phyloP scores from a whole-genome alignment of 306 rosid genomes.

The Vachellia collinsii region DNA sequence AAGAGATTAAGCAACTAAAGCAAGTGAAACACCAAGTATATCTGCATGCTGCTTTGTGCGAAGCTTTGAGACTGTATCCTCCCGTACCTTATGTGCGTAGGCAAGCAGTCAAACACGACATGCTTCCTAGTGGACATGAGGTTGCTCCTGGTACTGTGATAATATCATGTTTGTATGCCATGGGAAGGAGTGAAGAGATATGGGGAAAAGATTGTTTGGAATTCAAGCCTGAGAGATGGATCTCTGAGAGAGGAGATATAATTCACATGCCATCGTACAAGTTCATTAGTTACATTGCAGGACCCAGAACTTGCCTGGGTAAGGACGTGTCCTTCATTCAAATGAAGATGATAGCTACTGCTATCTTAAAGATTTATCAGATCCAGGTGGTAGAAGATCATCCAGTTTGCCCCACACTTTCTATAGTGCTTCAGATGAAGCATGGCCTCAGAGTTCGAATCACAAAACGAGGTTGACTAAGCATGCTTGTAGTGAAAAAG shows the following conservation, averaged over 20 bases:
- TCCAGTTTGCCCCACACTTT: neutral
- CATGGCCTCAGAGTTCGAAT: neutral
- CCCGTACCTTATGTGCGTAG: neutral
- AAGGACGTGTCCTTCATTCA: neutral
- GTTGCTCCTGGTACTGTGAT: neutral
- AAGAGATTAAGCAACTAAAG: conserved; percentile 28
- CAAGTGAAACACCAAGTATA: neutral
- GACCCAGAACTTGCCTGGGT: neutral
- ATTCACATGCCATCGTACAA: neutral
- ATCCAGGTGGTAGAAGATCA: neutral
- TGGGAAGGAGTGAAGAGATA: neutral
- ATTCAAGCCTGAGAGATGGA: conserved; percentile 6
- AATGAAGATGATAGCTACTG: neutral
- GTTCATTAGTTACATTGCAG: neutral
- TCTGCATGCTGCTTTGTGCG: neutral
- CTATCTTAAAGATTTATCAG: neutral
- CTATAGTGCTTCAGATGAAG: neutral
- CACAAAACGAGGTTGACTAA: neutral
- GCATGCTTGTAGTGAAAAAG: too few species aligned
- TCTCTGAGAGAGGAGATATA: neutral
- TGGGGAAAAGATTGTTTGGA: conserved; percentile 11
- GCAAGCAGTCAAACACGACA: neutral
- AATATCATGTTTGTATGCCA: neutral
- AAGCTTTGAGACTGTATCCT: neutral
- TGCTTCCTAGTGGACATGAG: conserved; percentile 4